phyloP scores from a whole-genome alignment of 2,329 filamentous ascomycete genomes.

The Trichoderma afroharzianum region DNA sequence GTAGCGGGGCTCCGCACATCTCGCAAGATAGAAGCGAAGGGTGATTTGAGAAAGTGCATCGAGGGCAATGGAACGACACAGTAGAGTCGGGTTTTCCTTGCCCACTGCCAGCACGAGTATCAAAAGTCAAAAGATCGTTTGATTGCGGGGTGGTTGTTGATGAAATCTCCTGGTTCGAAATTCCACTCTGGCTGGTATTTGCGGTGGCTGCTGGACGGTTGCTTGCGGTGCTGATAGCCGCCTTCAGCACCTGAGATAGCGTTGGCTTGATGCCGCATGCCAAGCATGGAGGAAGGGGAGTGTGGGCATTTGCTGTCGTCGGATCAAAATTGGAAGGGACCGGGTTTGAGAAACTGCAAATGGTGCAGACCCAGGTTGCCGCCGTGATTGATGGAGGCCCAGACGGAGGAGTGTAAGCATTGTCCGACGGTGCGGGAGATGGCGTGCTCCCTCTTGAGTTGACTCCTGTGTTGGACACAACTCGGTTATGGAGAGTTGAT shows the following conservation, averaged over 20 bases:
- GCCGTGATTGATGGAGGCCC: slow-evolving; percentile 48
- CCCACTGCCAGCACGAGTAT: neutral
- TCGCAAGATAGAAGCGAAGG: slow-evolving; percentile 83
- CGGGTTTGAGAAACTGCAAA: slow-evolving; percentile 92
- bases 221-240: slow-evolving; percentile 72
- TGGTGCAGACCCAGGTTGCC: slow-evolving; percentile 92
- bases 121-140: neutral
- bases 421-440: slow-evolving; percentile 45
- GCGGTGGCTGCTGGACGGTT: slow-evolving; percentile 40
- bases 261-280: slow-evolving; percentile 93
- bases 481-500: slow-evolving; percentile 54
- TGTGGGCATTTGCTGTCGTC: slow-evolving; percentile 71
- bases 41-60: slow-evolving; percentile 93
- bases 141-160: neutral
- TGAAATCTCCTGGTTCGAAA: neutral
- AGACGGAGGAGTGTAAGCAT: slow-evolving; percentile 36
- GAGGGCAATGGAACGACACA: slow-evolving; percentile 63
- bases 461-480: slow-evolving; percentile 44
- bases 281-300: slow-evolving; percentile 78
- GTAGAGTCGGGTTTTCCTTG: slow-evolving; percentile 13
- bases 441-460: slow-evolving; percentile 45
- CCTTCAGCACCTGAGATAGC: slow-evolving; percentile 77
- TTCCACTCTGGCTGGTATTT: neutral
- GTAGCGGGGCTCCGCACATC: slow-evolving; percentile 78
- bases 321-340: slow-evolving; percentile 93